phyloP scores from a whole-genome alignment of 2,329 filamentous ascomycete genomes.

The Colletotrichum sojae region DNA sequence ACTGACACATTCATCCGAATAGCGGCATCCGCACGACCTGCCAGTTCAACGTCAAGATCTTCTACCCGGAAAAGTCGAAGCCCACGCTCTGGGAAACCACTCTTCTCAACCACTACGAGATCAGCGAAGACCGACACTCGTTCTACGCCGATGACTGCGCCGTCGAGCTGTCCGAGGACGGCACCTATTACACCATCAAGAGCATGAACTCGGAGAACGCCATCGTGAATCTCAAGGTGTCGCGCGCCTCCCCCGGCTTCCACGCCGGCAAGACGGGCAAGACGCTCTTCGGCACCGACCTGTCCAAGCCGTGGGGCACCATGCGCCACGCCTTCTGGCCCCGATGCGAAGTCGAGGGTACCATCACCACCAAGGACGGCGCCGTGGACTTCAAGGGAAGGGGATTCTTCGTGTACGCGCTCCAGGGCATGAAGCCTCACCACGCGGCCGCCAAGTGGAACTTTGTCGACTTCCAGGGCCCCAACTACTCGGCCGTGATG shows the following conservation, averaged over 20 bases:
- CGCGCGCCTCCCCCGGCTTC: conserved; percentile 83
- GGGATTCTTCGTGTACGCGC: conserved; percentile 84
- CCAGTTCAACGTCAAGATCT: conserved; percentile 96
- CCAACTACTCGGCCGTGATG: conserved; percentile 87
- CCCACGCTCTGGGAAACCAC: conserved; percentile 88
- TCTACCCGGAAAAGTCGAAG: conserved; percentile 80
- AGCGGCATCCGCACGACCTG: conserved; percentile 88
- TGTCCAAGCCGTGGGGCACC: conserved; percentile 87
- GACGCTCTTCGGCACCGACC: conserved; percentile 88
- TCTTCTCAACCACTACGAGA: conserved; percentile 82
- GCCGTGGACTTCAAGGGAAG: conserved; percentile 85
- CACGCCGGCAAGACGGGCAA: conserved; percentile 87
- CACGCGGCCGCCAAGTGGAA: conserved; percentile 95
- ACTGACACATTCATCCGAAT: conserved; percentile 55
- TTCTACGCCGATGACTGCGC: conserved; percentile 92
- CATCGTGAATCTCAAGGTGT: conserved; percentile 89
- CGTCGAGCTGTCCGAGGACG: conserved; percentile 88
- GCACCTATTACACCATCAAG: conserved; percentile 88
- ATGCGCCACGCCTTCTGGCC: conserved; percentile 98
- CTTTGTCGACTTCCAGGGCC: conserved; percentile 91
- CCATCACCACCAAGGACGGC: conserved; percentile 85
- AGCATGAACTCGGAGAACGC: conserved; percentile 85
- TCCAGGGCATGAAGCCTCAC: conserved; percentile 99
- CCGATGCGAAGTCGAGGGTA: conserved; percentile 84
- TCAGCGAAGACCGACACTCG: conserved; percentile 85